These are phyloP conservation scores for Neofusicoccum sp. DNA, from an alignment of 2,329 filamentous ascomycete genomes.

Conservation along the genomic window DNA sequence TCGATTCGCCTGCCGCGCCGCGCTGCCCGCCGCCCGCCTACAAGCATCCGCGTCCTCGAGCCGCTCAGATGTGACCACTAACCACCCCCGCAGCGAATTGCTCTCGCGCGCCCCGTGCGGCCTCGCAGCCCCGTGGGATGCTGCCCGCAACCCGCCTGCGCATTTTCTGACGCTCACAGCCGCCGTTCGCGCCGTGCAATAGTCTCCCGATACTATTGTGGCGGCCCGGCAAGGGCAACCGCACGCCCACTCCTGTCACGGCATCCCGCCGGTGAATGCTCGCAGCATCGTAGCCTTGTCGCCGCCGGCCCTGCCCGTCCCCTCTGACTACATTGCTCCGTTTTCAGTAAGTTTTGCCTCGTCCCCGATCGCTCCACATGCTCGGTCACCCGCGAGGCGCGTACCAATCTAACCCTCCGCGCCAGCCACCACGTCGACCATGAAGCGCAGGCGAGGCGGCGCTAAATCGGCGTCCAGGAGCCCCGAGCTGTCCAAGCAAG, in stretches of 20 bases:
- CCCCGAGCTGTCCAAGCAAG: slow-evolving; percentile 16
- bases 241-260: slow-evolving; percentile 9
- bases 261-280: neutral
- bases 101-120: neutral
- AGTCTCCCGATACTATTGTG: neutral
- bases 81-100: slow-evolving; percentile 6
- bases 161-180: neutral
- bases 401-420: neutral
- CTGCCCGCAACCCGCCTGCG: neutral
- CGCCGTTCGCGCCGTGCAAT: neutral
- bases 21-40: neutral
- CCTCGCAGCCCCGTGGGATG: neutral
- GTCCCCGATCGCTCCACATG: slow-evolving; percentile 5
- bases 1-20: neutral
- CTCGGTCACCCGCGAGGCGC: slow-evolving; percentile 2
- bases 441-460: slow-evolving; percentile 16
- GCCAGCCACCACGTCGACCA: slow-evolving; percentile 2
- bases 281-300: neutral
- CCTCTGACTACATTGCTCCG: neutral
- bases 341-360: neutral
- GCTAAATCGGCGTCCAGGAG: slow-evolving; percentile 13
- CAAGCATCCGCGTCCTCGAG: neutral
- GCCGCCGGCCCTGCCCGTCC: neutral
- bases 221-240: neutral
- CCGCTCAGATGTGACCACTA: neutral